A percentile compares a stretch with the other conserved stretches of the same genome.
Evolutionary conservation across 192 early-diverging fungal genomes (phyloP).

Genomic region (Coemansia sp.): DNA sequence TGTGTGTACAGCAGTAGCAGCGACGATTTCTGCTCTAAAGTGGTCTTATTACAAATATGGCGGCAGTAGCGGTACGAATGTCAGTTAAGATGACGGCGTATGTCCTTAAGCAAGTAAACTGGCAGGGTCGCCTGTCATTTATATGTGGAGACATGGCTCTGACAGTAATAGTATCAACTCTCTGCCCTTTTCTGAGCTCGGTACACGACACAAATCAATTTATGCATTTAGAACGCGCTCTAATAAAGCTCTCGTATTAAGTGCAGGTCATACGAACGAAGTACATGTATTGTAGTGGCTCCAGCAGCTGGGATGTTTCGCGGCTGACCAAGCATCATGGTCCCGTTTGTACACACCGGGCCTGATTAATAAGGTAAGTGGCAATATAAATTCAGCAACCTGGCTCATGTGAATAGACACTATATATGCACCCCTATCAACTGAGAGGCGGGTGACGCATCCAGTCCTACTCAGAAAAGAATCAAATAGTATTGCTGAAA

Average conservation of each 20-base stretch:
- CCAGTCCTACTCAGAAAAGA: background rate
- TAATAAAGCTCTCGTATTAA: constrained; percentile 7
- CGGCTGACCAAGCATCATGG: constrained; percentile 7
- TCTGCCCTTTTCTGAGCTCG: background rate
- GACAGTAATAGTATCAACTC: too few relatives aligned
- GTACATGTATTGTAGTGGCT: constrained; percentile 1
- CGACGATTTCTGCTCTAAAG: too few relatives aligned
- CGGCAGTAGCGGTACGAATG: background rate
- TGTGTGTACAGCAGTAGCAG: background rate
- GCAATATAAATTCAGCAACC: background rate
- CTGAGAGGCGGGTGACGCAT: constrained; percentile 3
- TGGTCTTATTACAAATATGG: too few relatives aligned
- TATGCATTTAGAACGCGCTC: background rate
- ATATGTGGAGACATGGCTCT: background rate
- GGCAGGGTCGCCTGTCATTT: background rate
- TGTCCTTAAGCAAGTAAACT: background rate
- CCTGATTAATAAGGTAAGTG: background rate
- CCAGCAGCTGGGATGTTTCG: background rate
- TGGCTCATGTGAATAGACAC: too few relatives aligned
- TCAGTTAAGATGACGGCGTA: background rate
- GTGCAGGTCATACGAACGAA: constrained; percentile 6
- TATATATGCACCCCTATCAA: background rate
- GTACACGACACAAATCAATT: background rate
- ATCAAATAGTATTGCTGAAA: constrained; percentile 3
- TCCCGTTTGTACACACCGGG: background rate